phyloP scores from a whole-genome alignment of 2,329 filamentous ascomycete species.

The Fusarium nematophilum region DNA sequence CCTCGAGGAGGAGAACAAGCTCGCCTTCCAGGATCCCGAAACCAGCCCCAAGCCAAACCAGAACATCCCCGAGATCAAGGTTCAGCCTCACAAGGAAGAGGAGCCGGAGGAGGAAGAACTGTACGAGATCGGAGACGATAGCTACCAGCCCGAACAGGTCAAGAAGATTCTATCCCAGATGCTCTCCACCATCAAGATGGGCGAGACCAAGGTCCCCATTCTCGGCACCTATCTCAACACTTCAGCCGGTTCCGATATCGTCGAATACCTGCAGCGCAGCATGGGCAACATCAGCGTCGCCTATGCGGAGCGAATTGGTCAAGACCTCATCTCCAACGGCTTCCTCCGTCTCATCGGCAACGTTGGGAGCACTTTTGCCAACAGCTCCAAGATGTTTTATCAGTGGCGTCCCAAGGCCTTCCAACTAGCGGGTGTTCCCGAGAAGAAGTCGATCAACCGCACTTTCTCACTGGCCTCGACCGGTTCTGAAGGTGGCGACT shows the following conservation, averaged over 20 bases:
- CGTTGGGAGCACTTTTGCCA: slow-evolving; percentile 94
- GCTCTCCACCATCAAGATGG: slow-evolving; percentile 85
- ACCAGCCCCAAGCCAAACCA: slow-evolving; percentile 71
- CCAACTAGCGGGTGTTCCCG: slow-evolving; percentile 85
- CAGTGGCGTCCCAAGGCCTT: slow-evolving; percentile 97
- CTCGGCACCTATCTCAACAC: slow-evolving; percentile 95
- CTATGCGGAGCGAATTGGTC: slow-evolving; percentile 93
- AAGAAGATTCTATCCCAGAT: slow-evolving; percentile 92
- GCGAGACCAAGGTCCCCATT: slow-evolving; percentile 94
- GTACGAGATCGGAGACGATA: slow-evolving; percentile 90
- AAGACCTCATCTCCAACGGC: slow-evolving; percentile 87
- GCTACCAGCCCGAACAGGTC: slow-evolving; percentile 85
- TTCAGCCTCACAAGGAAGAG: slow-evolving; percentile 74
- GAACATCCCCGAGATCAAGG: slow-evolving; percentile 86
- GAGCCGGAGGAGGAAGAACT: slow-evolving; percentile 82
- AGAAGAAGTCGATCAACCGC: slow-evolving; percentile 83
- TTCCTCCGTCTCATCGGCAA: slow-evolving; percentile 93
- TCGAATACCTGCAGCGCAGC: slow-evolving; percentile 92
- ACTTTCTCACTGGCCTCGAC: slow-evolving; percentile 78
- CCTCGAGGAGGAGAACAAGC: slow-evolving; percentile 97
- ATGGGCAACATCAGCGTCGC: slow-evolving; percentile 86
- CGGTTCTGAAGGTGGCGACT: slow-evolving; percentile 69
- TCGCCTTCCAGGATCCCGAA: slow-evolving; percentile 92
- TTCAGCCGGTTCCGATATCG: slow-evolving; percentile 90
- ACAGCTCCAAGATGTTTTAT: slow-evolving; percentile 97